These are phyloP conservation scores for Jimgerdemannia lactiflua DNA, from an alignment of 192 early-diverging fungal species.

Conservation along the genomic window DNA sequence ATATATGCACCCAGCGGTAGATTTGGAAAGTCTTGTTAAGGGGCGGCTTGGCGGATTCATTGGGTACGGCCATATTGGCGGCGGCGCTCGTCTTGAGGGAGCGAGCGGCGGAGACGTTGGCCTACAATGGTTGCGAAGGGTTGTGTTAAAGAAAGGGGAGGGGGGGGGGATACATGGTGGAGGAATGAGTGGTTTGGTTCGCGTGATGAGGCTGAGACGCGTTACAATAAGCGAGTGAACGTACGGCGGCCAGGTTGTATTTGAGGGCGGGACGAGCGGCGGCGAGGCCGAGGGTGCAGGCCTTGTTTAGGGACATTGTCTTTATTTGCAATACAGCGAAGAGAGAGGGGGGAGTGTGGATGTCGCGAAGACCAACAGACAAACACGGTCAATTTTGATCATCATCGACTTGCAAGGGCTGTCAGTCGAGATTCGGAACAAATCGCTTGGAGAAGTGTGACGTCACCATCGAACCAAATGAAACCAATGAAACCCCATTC, in stretches of 20 bases:
- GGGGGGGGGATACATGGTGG: no score
- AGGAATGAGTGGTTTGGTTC: no score
- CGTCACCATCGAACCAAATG: no score
- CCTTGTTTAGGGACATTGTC: background rate
- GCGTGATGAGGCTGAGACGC: background rate
- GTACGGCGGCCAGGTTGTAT: background rate
- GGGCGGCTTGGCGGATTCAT: slow-evolving; percentile 45
- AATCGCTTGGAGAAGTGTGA: no score
- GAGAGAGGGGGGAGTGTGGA: background rate
- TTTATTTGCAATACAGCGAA: background rate
- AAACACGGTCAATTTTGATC: no score
- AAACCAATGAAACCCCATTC: no score
- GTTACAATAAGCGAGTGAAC: background rate
- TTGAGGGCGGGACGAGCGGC: background rate
- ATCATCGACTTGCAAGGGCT: no score
- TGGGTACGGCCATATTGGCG: slow-evolving; percentile 30
- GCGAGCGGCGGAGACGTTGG: slow-evolving; percentile 15
- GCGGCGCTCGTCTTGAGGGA: slow-evolving; percentile 44
- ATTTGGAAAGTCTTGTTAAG: slow-evolving; percentile 89
- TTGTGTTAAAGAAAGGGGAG: background rate
- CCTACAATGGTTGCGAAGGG: background rate
- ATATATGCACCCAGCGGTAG: slow-evolving; percentile 85
- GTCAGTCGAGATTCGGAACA: no score
- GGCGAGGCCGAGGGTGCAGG: background rate
- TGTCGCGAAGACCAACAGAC: background rate